Percentiles rank a stretch among this genome's conserved stretches.
Conservation (phyloP, 2,329 filamentous ascomycete genomes). For the Sporothrix humicola region DNA sequence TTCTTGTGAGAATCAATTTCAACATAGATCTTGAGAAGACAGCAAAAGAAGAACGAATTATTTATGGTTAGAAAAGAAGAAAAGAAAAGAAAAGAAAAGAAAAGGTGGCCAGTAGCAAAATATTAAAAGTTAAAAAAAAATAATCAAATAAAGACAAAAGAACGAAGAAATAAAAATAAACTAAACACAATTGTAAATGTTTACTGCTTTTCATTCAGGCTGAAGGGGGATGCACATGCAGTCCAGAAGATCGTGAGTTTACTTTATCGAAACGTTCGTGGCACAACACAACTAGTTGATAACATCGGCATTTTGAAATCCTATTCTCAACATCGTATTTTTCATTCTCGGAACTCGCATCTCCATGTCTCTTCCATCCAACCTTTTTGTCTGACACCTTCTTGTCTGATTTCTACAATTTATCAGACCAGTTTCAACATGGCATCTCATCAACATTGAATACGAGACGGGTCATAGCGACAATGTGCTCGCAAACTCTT, state of each 20-base stretch:
- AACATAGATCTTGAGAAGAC: not conserved
- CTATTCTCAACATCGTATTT: not conserved
- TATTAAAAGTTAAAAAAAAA: not conserved
- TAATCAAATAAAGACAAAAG: not conserved
- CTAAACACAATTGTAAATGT: not conserved
- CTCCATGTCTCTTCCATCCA: not conserved
- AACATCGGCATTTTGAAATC: not conserved
- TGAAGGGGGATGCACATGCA: not conserved
- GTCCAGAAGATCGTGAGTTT: not conserved
- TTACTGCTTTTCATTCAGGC: not conserved
- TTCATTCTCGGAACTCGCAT: not conserved
- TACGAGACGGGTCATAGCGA: not conserved
- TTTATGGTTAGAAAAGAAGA: too few relatives aligned
- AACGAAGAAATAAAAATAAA: not conserved
- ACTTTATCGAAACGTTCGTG: not conserved
- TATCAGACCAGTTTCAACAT: slow-evolving; percentile 16
- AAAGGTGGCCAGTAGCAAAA: too few relatives aligned
- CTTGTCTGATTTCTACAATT: not conserved
- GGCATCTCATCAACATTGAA: not conserved
- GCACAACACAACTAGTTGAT: too few relatives aligned
- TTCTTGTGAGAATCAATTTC: not conserved
- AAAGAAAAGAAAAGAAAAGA: too few relatives aligned
- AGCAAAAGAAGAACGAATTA: too few relatives aligned
- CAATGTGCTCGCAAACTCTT: too few relatives aligned
- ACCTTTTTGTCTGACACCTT: not conserved